These are phyloP conservation scores for Rhodomyrtus psidioides DNA, from an alignment of 441 rosid species.

Conservation along the genomic window DNA sequence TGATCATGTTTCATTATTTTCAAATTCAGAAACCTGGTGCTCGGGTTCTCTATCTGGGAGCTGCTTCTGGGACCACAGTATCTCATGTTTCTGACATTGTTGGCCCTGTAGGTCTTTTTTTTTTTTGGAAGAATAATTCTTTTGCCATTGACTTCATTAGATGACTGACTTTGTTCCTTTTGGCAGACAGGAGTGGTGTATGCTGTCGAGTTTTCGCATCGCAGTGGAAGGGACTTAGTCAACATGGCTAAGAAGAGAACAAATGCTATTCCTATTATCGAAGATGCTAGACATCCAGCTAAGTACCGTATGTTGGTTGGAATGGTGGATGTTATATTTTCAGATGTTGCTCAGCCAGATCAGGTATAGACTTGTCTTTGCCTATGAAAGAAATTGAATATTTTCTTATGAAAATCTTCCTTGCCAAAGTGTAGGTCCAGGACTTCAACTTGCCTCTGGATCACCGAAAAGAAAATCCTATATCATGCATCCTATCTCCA, in stretches of 20 bases:
- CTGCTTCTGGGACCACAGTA: constrained; percentile 84
- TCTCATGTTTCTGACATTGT: constrained; percentile 87
- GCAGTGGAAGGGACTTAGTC: constrained; percentile 87
- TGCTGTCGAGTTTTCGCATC: constrained; percentile 81
- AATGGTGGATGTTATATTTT: constrained; percentile 89
- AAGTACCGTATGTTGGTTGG: constrained; percentile 87
- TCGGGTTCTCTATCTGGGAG: constrained; percentile 80
- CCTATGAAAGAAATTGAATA: background rate
- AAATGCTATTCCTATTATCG: constrained; percentile 77
- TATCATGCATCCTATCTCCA: background rate
- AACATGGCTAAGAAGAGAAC: constrained; percentile 94
- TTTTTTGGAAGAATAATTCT: background rate
- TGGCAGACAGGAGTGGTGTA: constrained; percentile 65
- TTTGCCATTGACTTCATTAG: background rate
- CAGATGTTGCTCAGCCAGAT: constrained; percentile 98
- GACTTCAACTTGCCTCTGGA: background rate
- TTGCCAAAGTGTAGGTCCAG: background rate
- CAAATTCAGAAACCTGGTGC: constrained; percentile 61
- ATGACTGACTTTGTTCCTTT: background rate
- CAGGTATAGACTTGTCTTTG: constrained; percentile 31
- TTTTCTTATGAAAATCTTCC: background rate
- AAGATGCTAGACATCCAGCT: constrained; percentile 89
- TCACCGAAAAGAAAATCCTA: background rate
- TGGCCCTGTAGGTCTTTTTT: constrained; percentile 62
- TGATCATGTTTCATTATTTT: background rate